Evolutionary conservation across 495 filamentous ascomycete species (phyloP).

Genomic region (Talaromyces liani): DNA sequence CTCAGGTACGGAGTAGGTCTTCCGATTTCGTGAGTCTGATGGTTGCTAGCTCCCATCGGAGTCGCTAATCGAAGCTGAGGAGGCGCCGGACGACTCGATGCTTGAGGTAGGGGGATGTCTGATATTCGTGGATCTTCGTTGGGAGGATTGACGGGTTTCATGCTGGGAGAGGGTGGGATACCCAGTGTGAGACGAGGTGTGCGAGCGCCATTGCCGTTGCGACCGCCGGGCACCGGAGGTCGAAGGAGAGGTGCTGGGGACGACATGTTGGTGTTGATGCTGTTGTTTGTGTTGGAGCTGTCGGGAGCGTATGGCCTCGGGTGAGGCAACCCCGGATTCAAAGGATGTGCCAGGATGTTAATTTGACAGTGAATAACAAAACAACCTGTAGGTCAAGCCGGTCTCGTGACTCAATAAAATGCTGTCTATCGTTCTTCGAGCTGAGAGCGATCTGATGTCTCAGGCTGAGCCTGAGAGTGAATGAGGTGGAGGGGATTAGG

Average conservation of each 20-base stretch:
- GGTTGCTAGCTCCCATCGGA: slow-evolving; percentile 67
- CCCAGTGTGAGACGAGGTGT: slow-evolving; percentile 77
- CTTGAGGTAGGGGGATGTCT: slow-evolving; percentile 27
- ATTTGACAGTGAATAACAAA: neutral
- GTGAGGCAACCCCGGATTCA: neutral
- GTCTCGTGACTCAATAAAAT: slow-evolving; percentile 4
- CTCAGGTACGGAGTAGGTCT: neutral
- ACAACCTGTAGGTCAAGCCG: slow-evolving; percentile 8
- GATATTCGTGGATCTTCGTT: slow-evolving; percentile 22
- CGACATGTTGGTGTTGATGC: slow-evolving; percentile 45
- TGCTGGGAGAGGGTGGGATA: slow-evolving; percentile 77
- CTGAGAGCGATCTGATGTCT: neutral
- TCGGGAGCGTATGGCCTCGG: neutral
- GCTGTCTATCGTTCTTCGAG: neutral
- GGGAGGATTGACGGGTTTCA: slow-evolving; percentile 50
- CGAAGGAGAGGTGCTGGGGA: slow-evolving; percentile 73
- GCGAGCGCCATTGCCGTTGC: slow-evolving; percentile 52
- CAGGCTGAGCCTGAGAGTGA: neutral
- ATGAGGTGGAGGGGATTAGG: neutral
- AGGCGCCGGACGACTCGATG: slow-evolving; percentile 45
- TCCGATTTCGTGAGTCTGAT: slow-evolving; percentile 49
- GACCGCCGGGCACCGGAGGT: slow-evolving; percentile 71
- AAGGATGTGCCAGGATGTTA: slow-evolving; percentile 7
- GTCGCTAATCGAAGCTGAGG: slow-evolving; percentile 76
- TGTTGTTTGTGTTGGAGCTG: neutral